Percentiles rank a stretch among this genome's conserved stretches.
Conservation (phyloP, 2,329 filamentous ascomycete species). For the Simplicillium sp. region DNA sequence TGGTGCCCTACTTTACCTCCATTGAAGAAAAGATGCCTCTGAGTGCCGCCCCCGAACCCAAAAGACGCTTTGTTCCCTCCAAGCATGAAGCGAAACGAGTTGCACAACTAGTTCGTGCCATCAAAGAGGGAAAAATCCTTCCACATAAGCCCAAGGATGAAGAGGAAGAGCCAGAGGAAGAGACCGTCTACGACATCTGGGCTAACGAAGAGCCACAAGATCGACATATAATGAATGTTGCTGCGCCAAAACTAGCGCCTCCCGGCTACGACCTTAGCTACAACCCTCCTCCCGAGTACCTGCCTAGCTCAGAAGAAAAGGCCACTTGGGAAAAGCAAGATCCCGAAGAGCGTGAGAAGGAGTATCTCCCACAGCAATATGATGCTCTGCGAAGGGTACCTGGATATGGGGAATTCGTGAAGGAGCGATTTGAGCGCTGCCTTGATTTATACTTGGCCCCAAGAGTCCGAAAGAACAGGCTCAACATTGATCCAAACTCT, state of each 20-base stretch:
- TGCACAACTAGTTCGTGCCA: constrained; percentile 95
- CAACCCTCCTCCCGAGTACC: constrained; percentile 89
- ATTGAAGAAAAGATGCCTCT: constrained; percentile 90
- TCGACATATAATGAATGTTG: constrained; percentile 87
- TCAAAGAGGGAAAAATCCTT: constrained; percentile 85
- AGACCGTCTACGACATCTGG: constrained; percentile 83
- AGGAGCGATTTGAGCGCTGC: constrained; percentile 93
- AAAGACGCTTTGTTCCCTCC: constrained; percentile 88
- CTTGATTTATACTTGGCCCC: constrained; percentile 93
- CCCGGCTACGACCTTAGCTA: constrained; percentile 95
- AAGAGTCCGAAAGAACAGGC: constrained; percentile 79
- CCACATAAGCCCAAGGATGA: constrained; percentile 74
- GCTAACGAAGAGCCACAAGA: constrained; percentile 77
- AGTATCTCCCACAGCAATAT: constrained; percentile 77
- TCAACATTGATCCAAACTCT: constrained; percentile 94
- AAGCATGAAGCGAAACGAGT: constrained; percentile 95
- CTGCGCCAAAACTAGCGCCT: constrained; percentile 85
- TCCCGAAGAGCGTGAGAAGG: constrained; percentile 81
- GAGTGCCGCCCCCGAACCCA: constrained; percentile 89
- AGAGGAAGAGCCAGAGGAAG: constrained; percentile 59
- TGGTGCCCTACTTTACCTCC: constrained; percentile 88
- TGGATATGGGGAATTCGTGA: constrained; percentile 81
- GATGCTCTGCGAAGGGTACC: constrained; percentile 84
- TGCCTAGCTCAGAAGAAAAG: constrained; percentile 77
- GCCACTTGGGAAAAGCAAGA: constrained; percentile 78